These are phyloP conservation scores for Trypanosoma congolense DNA, from an alignment of 208 protist genomes.

Conservation along the genomic window DNA sequence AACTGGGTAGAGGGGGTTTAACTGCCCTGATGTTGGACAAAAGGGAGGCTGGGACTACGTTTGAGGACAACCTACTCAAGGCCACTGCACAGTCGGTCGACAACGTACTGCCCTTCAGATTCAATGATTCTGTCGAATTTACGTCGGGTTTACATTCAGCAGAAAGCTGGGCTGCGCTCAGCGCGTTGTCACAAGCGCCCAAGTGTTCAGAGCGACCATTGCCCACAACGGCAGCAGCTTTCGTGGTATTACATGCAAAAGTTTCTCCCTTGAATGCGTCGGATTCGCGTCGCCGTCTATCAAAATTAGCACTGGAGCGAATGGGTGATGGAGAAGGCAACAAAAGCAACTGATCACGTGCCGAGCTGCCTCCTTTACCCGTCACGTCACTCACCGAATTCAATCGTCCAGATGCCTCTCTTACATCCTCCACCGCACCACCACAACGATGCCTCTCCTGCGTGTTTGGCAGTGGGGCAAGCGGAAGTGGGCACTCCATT, in stretches of 20 bases:
- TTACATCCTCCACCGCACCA: not conserved
- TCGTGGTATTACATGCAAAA: not conserved
- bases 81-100: too few species aligned
- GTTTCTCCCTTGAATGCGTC: not conserved
- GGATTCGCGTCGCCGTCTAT: too few species aligned
- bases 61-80: too few species aligned
- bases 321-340: slow-evolving; percentile 16
- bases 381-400: not conserved
- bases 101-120: too few species aligned
- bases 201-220: not conserved
- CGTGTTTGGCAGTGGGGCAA: slow-evolving; percentile 15
- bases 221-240: not conserved
- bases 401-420: not conserved
- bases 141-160: too few species aligned
- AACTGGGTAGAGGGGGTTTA: too few species aligned
- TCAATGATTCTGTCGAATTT: too few species aligned
- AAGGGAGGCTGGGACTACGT: too few species aligned
- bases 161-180: too few species aligned
- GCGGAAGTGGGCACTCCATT: slow-evolving; percentile 6
- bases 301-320: not conserved
- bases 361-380: not conserved
- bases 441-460: slow-evolving; percentile 1
- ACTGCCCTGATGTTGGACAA: too few species aligned
- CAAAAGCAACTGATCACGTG: not conserved
- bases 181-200: too few species aligned